Percentiles rank a stretch among this genome's conserved stretches.
These are phyloP conservation scores for Xylaria sp. DNA, from an alignment of 2,329 filamentous ascomycete species.

Conservation along the genomic window DNA sequence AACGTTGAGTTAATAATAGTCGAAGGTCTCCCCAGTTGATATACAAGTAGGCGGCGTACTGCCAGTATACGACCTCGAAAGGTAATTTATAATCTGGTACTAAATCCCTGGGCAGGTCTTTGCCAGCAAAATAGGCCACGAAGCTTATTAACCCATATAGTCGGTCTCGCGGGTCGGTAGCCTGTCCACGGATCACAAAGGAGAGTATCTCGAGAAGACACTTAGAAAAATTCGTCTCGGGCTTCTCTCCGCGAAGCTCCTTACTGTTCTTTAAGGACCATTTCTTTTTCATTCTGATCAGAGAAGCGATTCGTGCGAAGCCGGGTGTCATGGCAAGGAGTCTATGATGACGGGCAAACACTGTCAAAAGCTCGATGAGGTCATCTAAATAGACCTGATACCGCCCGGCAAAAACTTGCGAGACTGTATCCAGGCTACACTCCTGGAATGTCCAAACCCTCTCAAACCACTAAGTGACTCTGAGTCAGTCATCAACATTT, in stretches of 20 bases:
- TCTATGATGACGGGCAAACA: neutral
- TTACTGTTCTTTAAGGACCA: neutral
- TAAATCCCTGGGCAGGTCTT: conserved; percentile 24
- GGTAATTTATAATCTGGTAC: conserved; percentile 26
- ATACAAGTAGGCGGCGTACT: conserved; percentile 25
- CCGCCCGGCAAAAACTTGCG: conserved; percentile 13
- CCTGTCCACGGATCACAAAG: neutral
- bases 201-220: conserved; percentile 4
- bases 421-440: conserved; percentile 2
- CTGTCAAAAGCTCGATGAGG: neutral
- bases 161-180: conserved; percentile 15
- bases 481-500: neutral
- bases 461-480: conserved; percentile 23
- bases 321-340: neutral
- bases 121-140: neutral
- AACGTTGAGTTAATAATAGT: conserved; percentile 6
- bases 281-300: neutral
- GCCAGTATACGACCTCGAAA: conserved; percentile 29
- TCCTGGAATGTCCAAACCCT: conserved; percentile 35
- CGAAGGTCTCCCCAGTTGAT: conserved; percentile 11
- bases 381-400: neutral
- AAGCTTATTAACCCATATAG: conserved; percentile 10
- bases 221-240: neutral
- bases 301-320: neutral
- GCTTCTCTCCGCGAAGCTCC: neutral